Conservation (phyloP, 2,329 filamentous ascomycete species). For the Coniochaeta sp. region DNA sequence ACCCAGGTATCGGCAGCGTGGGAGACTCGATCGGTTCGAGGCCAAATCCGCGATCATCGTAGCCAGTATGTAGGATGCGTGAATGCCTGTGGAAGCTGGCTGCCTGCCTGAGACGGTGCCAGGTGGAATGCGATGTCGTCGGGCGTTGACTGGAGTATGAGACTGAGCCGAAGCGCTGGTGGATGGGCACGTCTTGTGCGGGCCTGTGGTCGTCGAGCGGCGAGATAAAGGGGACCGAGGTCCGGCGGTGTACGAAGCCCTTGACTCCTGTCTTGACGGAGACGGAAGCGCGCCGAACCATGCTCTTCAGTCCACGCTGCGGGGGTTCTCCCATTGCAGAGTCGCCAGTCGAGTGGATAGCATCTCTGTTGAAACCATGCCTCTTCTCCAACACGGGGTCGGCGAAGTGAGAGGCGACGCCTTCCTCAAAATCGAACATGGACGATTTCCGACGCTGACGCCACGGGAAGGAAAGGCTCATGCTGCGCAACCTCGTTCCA, state of each 20-base stretch:
- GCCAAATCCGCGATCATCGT: constrained; percentile 17
- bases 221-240: constrained; percentile 27
- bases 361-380: constrained; percentile 4
- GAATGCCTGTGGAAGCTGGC: constrained; percentile 41
- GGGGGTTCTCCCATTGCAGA: constrained; percentile 12
- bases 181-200: constrained; percentile 11
- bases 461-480: constrained; percentile 43
- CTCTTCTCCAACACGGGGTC: constrained; percentile 20
- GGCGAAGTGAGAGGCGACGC: constrained; percentile 11
- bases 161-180: constrained; percentile 9
- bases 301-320: constrained; percentile 34
- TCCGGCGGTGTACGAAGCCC: constrained; percentile 41
- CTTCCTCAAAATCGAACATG: constrained; percentile 23
- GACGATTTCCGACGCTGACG: constrained; percentile 36
- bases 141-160: constrained; percentile 22
- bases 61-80: constrained; percentile 34
- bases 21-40: constrained; percentile 29
- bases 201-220: constrained; percentile 15
- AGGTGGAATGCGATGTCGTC: constrained; percentile 40
- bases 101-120: constrained; percentile 44
- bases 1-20: constrained; percentile 36
- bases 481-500: constrained; percentile 35
- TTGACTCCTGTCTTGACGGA: constrained; percentile 34
- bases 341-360: constrained; percentile 3
- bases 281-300: constrained; percentile 47